Conservation (phyloP, 75 land plant genomes). For the Cunninghamia lanceolata region DNA sequence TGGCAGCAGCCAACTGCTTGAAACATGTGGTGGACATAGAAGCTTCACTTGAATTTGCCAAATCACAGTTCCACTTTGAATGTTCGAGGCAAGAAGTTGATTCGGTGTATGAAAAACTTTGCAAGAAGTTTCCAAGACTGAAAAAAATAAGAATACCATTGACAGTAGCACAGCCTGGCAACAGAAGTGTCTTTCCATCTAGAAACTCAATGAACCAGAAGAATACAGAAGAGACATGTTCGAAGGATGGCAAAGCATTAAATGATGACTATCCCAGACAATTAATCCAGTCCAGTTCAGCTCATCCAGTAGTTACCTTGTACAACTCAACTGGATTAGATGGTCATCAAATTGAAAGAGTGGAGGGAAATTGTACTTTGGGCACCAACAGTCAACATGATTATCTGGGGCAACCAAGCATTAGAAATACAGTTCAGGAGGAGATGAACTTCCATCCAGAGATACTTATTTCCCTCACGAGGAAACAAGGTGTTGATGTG, state of each 20-base stretch:
- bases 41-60: slow-evolving; percentile 47
- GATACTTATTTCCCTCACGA: not conserved
- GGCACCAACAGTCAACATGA: not conserved
- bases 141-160: not conserved
- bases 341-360: slow-evolving; percentile 4
- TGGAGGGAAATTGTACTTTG: not conserved
- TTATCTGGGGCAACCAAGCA: not conserved
- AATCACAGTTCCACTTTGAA: slow-evolving; percentile 27
- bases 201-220: not conserved
- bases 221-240: not conserved
- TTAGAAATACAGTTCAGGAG: not conserved
- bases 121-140: not conserved
- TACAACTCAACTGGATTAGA: slow-evolving; percentile 4
- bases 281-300: not conserved
- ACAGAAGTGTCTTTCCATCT: not conserved
- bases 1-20: slow-evolving; percentile 58
- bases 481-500: not conserved
- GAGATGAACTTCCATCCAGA: not conserved
- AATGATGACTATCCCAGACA: not conserved
- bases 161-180: not conserved
- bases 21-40: slow-evolving; percentile 36
- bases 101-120: slow-evolving; percentile 32
- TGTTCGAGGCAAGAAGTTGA: slow-evolving; percentile 43
- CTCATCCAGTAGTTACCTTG: not conserved
- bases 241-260: not conserved